Evolutionary conservation across 106 monocot genomes (phyloP).

Genomic region (Platanthera guangdongensis): DNA sequence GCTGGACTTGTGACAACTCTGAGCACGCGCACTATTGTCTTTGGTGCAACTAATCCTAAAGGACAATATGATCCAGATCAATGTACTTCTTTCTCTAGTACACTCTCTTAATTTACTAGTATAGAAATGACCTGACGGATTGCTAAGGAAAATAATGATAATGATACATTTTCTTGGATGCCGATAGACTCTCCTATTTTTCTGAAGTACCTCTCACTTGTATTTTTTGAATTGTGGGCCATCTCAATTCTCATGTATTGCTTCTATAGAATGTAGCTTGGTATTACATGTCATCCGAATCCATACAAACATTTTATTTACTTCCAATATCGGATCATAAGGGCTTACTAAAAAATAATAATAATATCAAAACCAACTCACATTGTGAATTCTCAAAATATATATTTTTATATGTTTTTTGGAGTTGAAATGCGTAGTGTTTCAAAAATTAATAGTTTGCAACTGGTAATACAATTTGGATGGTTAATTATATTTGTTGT

Average conservation of each 20-base stretch:
- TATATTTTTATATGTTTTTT: too few relatives aligned
- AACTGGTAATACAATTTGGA: too few relatives aligned
- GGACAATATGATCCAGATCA: constrained; percentile 94
- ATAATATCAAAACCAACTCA: too few relatives aligned
- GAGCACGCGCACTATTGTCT: constrained; percentile 79
- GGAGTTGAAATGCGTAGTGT: too few relatives aligned
- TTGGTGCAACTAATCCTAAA: constrained; percentile 93
- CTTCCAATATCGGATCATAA: background rate
- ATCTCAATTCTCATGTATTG: background rate
- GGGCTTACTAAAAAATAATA: too few relatives aligned
- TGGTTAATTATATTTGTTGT: too few relatives aligned
- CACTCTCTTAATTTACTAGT: background rate
- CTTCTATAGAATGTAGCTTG: background rate
- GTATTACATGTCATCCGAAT: background rate
- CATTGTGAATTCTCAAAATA: too few relatives aligned
- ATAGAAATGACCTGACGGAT: too few relatives aligned
- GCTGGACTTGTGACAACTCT: constrained; percentile 93
- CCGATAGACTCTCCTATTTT: background rate
- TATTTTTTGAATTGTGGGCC: background rate
- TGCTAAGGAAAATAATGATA: too few relatives aligned
- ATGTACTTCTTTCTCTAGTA: constrained; percentile 30
- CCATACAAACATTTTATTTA: background rate
- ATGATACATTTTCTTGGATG: background rate
- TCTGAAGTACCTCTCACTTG: background rate
- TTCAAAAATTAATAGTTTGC: too few relatives aligned